Evolutionary conservation across 73 alveolate genomes (phyloP).

Genomic region (Urostyla sp.): DNA sequence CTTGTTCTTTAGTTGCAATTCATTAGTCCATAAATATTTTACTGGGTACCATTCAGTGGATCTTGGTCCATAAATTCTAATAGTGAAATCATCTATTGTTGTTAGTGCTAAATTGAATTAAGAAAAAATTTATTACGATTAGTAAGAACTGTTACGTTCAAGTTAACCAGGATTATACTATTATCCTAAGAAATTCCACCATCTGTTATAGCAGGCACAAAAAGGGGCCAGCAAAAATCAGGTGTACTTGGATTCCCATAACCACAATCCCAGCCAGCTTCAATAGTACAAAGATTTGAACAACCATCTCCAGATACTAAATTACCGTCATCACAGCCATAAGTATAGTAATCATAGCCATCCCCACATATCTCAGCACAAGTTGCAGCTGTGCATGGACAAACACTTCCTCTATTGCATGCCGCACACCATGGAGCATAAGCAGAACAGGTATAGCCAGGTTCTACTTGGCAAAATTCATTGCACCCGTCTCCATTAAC

Average conservation of each 20-base stretch:
- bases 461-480: constrained; percentile 50
- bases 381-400: constrained; percentile 32
- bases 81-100: constrained; percentile 30
- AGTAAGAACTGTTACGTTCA: constrained; percentile 19
- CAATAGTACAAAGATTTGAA: constrained; percentile 31
- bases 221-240: constrained; percentile 34
- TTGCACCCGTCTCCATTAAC: constrained; percentile 61
- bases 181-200: constrained; percentile 32
- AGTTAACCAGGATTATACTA: constrained; percentile 7
- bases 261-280: constrained; percentile 55
- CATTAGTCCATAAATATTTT: constrained; percentile 42
- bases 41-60: constrained; percentile 16
- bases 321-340: constrained; percentile 54
- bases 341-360: constrained; percentile 39
- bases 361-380: constrained; percentile 59
- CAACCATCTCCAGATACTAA: constrained; percentile 56
- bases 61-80: constrained; percentile 29
- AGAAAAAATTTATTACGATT: not conserved
- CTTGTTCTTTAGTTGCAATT: constrained; percentile 9
- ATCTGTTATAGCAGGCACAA: constrained; percentile 6
- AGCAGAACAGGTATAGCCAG: constrained; percentile 53
- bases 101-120: constrained; percentile 15
- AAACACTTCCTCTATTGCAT: constrained; percentile 29
- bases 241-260: constrained; percentile 27
- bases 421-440: no score